Evolutionary conservation across 2,329 filamentous ascomycete species (phyloP), one percentile per base, ranked within the genome.

Genomic region (Passalora sequoiae): DNA sequence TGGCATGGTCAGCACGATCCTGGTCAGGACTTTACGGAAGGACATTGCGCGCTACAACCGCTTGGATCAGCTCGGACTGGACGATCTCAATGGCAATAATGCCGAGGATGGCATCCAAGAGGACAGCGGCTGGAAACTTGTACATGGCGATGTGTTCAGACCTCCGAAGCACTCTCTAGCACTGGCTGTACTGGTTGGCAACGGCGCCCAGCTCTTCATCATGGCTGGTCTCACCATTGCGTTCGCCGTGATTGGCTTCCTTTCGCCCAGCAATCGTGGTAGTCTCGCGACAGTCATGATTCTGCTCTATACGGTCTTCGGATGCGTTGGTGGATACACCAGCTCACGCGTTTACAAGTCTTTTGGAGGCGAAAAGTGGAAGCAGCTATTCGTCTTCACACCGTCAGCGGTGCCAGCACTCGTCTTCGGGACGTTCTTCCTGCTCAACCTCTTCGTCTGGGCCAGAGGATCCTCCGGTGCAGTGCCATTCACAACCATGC

Each of bases 1-100:
- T 25, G 79, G 89, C 33, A 95, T 92, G 58, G 92, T 98, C 51
- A 84, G 84, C 66, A 94, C 89, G n/a, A 87, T 97, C 35, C 75
- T 98, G 12, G 74, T 94, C 43, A 80, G 91, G 41, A 89, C 91
- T 1, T 72, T 98, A 46, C 85, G 83, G 67, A 96, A 94, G 73
- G 92, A 98, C 62, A 96, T 98, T 66, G 88, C 89, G 21, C 78
- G 92, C 43, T 98, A 98, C 73, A 98, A 98, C 70, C 82, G 91
- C 24, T 76, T 98, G 28, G 91, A 98, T 60, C 81, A 87, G 62
- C 86, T 95, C 67, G 87, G 84, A 55, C 75, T 97, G 24, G 91
- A 96, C 48, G 91, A 97, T 62, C 74, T 97, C 25, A 84, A 84
- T 29, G 86, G 86, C 29, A 84, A 81, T 28, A 69, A 71, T 7